Evolutionary conservation across 179 eudicot species (phyloP).

Genomic region (Camellia oleifera): DNA sequence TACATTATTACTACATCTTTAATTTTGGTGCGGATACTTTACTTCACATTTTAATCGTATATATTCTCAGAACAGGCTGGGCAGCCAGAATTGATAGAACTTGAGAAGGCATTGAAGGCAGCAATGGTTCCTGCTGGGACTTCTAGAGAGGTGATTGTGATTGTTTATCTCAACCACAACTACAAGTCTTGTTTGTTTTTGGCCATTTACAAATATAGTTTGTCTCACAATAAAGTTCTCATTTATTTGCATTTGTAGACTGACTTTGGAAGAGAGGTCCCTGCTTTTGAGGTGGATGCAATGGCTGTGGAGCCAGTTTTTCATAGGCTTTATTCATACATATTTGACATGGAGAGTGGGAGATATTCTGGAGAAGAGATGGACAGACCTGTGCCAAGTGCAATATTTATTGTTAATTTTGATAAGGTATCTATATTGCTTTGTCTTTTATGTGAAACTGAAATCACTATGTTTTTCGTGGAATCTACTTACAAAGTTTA

Average conservation of each 20-base stretch:
- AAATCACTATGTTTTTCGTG: not conserved
- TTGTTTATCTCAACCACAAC: slow-evolving; percentile 7
- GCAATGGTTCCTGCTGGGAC: slow-evolving; percentile 82
- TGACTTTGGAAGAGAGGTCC: slow-evolving; percentile 93
- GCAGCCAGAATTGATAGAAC: slow-evolving; percentile 84
- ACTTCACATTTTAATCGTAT: not conserved
- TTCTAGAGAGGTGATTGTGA: slow-evolving; percentile 77
- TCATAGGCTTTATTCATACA: slow-evolving; percentile 72
- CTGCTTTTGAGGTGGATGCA: slow-evolving; percentile 94
- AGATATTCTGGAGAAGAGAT: slow-evolving; percentile 46
- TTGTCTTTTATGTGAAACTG: not conserved
- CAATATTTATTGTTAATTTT: slow-evolving; percentile 84
- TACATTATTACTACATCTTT: not conserved
- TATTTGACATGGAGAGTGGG: slow-evolving; percentile 68
- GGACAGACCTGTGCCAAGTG: slow-evolving; percentile 83
- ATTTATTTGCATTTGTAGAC: slow-evolving; percentile 39
- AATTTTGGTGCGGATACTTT: not conserved
- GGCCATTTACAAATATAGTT: not conserved
- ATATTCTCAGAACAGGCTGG: slow-evolving; percentile 55
- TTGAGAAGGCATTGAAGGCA: slow-evolving; percentile 74
- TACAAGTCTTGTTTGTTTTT: not conserved
- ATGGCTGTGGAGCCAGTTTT: slow-evolving; percentile 81
- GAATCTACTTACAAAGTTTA: not conserved
- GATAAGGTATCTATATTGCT: slow-evolving; percentile 61
- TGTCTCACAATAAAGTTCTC: not conserved